Evolutionary conservation across 1,284 basidiomycete genomes (phyloP).

Genomic region (Sparassis latifolia): DNA sequence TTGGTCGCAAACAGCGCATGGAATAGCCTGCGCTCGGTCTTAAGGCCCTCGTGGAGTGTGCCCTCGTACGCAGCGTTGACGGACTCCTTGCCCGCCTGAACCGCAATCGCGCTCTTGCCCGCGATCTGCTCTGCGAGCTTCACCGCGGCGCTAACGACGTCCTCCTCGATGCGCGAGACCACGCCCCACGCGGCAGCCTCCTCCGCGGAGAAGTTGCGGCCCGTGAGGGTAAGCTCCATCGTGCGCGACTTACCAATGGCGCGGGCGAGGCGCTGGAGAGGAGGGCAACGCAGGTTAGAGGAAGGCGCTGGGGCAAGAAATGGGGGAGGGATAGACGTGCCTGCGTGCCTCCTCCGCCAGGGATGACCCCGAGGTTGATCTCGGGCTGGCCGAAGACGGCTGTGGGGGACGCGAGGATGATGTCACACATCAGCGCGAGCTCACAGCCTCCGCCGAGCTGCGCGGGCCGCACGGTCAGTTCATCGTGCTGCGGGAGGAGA

Average conservation of each 20-base stretch:
- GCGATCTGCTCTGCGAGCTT: constrained; percentile 79
- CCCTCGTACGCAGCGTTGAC: constrained; percentile 91
- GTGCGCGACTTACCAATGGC: constrained; percentile 90
- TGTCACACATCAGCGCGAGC: constrained; percentile 95
- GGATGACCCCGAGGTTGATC: constrained; percentile 95
- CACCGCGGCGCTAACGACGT: constrained; percentile 87
- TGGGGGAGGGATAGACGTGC: background rate
- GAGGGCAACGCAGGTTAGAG: background rate
- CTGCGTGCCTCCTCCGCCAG: constrained; percentile 66
- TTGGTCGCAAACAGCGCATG: constrained; percentile 90
- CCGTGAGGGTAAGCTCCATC: constrained; percentile 95
- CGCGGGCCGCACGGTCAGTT: background rate
- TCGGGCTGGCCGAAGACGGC: constrained; percentile 97
- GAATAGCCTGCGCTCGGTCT: constrained; percentile 89
- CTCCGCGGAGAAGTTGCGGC: constrained; percentile 71
- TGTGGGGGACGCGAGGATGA: constrained; percentile 90
- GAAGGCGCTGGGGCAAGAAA: background rate
- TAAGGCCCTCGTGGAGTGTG: constrained; percentile 76
- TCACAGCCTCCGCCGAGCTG: constrained; percentile 96
- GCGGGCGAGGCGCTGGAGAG: constrained; percentile 77
- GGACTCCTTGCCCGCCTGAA: constrained; percentile 92
- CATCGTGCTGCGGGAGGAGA: background rate
- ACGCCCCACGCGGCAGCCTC: constrained; percentile 88
- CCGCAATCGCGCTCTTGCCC: constrained; percentile 79
- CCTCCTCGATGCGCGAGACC: constrained; percentile 68